phyloP scores from a whole-genome alignment of 225 moss, liverwort and hornwort species.

The Pseudoscleropodium purum region DNA sequence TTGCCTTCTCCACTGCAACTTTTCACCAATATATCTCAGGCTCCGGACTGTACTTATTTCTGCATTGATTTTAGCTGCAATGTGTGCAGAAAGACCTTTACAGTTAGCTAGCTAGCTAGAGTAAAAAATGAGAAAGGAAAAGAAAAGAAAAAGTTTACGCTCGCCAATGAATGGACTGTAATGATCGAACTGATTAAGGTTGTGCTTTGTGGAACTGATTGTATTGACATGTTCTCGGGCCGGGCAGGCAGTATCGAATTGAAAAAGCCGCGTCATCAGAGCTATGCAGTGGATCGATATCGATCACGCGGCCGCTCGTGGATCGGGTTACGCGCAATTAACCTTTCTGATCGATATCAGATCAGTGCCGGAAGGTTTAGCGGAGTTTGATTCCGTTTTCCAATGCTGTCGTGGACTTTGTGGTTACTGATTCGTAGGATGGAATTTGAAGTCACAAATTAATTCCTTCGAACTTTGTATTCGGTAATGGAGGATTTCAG shows the following conservation, averaged over 20 bases:
- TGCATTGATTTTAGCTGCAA: neutral
- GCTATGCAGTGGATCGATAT: neutral
- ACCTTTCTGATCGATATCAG: neutral
- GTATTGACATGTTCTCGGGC: neutral
- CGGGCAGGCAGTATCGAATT: neutral
- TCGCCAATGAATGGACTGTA: neutral
- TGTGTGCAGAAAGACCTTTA: neutral
- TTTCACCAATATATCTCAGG: neutral
- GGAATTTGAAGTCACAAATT: neutral
- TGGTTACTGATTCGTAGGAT: neutral
- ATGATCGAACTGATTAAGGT: neutral
- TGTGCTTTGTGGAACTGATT: neutral
- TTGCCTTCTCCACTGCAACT: neutral
- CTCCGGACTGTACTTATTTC: neutral
- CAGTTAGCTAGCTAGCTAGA: neutral
- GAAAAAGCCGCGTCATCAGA: neutral
- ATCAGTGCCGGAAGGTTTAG: neutral
- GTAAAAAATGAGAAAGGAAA: no score
- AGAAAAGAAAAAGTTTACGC: no score
- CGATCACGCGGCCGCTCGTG: neutral
- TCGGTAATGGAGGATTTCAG: neutral
- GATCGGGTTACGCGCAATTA: neutral
- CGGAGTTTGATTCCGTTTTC: neutral
- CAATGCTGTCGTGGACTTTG: neutral
- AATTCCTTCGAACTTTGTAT: neutral